Conservation (phyloP, 2,329 filamentous ascomycete species). For the Ambrosiella cleistominuta region DNA sequence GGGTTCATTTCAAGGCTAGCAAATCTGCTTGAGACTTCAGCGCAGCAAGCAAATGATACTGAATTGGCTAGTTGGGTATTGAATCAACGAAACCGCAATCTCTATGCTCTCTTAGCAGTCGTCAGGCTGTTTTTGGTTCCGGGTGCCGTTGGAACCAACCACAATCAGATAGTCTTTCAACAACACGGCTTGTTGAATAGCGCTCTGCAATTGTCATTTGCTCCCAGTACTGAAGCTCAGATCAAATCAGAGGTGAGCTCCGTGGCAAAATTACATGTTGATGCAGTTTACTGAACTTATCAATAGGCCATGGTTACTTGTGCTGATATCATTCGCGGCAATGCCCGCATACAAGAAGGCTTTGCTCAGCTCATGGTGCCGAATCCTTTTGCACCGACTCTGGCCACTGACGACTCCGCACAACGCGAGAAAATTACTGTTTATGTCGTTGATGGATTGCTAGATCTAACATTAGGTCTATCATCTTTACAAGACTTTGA, state of each 20-base stretch:
- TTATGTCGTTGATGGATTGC: conserved; percentile 83
- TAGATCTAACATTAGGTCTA: conserved; percentile 62
- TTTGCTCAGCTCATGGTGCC: conserved; percentile 77
- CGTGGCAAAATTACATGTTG: conserved; percentile 1
- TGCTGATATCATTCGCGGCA: conserved; percentile 74
- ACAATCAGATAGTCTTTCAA: conserved; percentile 77
- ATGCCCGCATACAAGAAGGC: conserved; percentile 61
- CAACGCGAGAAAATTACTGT: conserved; percentile 32
- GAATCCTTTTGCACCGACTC: conserved; percentile 15
- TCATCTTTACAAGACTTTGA: conserved; percentile 54
- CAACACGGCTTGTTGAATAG: conserved; percentile 64
- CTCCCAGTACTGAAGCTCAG: conserved; percentile 48
- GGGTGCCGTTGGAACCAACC: conserved; percentile 61
- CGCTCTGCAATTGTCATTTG: conserved; percentile 70
- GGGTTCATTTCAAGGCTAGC: conserved; percentile 61
- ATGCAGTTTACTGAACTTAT: background rate
- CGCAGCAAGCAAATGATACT: conserved; percentile 28
- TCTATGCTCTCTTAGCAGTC: conserved; percentile 77
- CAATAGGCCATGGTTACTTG: conserved; percentile 60
- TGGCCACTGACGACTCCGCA: conserved; percentile 15
- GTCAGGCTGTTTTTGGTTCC: conserved; percentile 68
- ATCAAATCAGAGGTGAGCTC: conserved; percentile 60
- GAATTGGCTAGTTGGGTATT: conserved; percentile 58
- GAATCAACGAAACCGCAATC: conserved; percentile 68
- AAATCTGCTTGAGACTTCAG: conserved; percentile 43